Evolutionary conservation across 345 rosid genomes (phyloP).

Genomic region (Eucalyptus globulus): DNA sequence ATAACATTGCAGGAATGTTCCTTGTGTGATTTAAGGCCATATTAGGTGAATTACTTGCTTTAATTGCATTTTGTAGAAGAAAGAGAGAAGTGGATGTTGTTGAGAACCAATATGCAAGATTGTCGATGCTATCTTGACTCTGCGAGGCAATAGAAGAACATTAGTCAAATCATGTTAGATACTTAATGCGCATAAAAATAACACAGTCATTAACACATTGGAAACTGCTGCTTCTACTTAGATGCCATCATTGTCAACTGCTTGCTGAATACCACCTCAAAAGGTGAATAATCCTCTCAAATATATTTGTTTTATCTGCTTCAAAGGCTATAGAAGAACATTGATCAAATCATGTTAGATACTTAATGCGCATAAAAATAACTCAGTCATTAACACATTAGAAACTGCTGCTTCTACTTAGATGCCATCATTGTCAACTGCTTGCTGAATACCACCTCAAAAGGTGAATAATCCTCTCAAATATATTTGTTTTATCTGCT

Average conservation of each 20-base stretch:
- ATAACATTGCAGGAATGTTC: conserved; percentile 71
- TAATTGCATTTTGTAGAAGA: conserved; percentile 85
- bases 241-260: too few relatives aligned
- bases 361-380: neutral
- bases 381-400: too few relatives aligned
- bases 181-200: too few relatives aligned
- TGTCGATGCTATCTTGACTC: conserved; percentile 73
- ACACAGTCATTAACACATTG: too few relatives aligned
- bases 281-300: too few relatives aligned
- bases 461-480: conserved; percentile 92
- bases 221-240: too few relatives aligned
- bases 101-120: conserved; percentile 87
- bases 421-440: neutral
- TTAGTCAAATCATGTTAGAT: too few relatives aligned
- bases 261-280: too few relatives aligned
- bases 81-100: conserved; percentile 77
- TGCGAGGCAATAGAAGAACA: neutral
- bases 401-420: neutral
- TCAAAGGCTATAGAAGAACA: neutral
- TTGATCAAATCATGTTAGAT: neutral
- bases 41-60: conserved; percentile 94
- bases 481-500: conserved; percentile 75
- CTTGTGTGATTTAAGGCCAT: conserved; percentile 91
- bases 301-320: too few relatives aligned
- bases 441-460: conserved; percentile 1